A percentile compares a stretch with the other conserved stretches of the same genome.
Conservation (phyloP, 2,329 filamentous ascomycete species). For the Aspergillus uvarum region DNA sequence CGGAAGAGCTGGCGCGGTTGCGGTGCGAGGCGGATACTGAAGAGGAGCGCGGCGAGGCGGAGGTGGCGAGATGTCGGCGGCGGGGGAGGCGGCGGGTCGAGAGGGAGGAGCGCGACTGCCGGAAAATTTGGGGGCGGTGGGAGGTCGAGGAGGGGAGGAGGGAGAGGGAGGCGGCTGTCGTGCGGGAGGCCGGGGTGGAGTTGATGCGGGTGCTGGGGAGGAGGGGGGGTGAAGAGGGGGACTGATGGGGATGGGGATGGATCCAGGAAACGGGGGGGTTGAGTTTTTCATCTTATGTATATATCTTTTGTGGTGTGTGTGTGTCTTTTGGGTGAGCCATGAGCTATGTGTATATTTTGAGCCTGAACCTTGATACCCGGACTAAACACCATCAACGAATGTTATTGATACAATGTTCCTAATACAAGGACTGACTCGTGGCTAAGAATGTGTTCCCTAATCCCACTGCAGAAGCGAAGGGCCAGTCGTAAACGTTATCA, state of each 20-base stretch:
- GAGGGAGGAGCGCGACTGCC: slow-evolving; percentile 40
- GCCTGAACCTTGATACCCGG: neutral
- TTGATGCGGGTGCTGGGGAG: slow-evolving; percentile 28
- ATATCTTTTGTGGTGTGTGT: too few species aligned
- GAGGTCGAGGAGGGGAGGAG: slow-evolving; percentile 45
- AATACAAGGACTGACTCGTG: neutral
- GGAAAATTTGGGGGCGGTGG: slow-evolving; percentile 34
- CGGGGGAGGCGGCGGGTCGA: slow-evolving; percentile 26
- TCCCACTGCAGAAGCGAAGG: neutral
- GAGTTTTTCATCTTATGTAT: neutral
- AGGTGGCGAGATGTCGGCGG: slow-evolving; percentile 34
- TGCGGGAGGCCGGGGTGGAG: slow-evolving; percentile 31
- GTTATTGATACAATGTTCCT: neutral
- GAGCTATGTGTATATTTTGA: neutral
- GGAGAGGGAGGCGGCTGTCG: slow-evolving; percentile 32
- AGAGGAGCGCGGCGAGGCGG: slow-evolving; percentile 39
- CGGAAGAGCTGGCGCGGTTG: slow-evolving; percentile 46
- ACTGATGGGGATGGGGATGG: neutral
- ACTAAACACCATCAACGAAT: neutral
- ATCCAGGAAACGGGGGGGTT: neutral
- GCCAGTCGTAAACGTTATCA: slow-evolving; percentile 1
- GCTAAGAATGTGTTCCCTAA: neutral
- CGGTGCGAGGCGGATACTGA: slow-evolving; percentile 42
- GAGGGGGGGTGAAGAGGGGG: slow-evolving; percentile 14
- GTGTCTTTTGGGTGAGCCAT: too few species aligned